Conservation (phyloP, 2,329 filamentous ascomycete species). For the Phialocephala sp. region DNA sequence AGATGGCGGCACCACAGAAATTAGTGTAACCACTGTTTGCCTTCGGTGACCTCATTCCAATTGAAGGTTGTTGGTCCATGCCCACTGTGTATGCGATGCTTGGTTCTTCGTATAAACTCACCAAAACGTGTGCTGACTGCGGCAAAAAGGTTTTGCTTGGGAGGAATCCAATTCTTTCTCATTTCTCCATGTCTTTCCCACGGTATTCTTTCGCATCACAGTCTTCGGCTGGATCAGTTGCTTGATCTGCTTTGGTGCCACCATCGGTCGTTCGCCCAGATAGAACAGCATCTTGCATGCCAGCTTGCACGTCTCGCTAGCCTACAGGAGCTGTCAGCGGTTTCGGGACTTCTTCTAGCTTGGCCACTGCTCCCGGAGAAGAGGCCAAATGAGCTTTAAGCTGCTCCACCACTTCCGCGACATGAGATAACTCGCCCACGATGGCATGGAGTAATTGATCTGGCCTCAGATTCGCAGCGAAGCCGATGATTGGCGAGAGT, state of each 20-base stretch:
- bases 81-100: not conserved
- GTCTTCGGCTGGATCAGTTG: not conserved
- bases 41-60: not conserved
- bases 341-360: not conserved
- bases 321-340: not conserved
- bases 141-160: not conserved
- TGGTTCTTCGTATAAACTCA: not conserved
- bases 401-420: not conserved
- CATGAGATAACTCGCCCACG: not conserved
- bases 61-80: not conserved
- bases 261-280: not conserved
- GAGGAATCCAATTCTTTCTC: not conserved
- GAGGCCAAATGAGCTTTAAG: not conserved
- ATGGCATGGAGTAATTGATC: not conserved
- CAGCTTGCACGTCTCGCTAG: not conserved
- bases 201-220: not conserved
- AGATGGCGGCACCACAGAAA: not conserved
- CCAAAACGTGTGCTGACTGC: not conserved
- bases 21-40: not conserved
- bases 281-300: not conserved
- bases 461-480: not conserved
- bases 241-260: not conserved
- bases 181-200: not conserved
- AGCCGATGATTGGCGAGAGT: not conserved
- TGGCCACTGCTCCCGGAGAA: not conserved